Percentiles rank a stretch among this genome's conserved stretches.
These are phyloP conservation scores for Didymosphaeria variabile DNA, from an alignment of 2,329 filamentous ascomycete genomes.

Conservation along the genomic window DNA sequence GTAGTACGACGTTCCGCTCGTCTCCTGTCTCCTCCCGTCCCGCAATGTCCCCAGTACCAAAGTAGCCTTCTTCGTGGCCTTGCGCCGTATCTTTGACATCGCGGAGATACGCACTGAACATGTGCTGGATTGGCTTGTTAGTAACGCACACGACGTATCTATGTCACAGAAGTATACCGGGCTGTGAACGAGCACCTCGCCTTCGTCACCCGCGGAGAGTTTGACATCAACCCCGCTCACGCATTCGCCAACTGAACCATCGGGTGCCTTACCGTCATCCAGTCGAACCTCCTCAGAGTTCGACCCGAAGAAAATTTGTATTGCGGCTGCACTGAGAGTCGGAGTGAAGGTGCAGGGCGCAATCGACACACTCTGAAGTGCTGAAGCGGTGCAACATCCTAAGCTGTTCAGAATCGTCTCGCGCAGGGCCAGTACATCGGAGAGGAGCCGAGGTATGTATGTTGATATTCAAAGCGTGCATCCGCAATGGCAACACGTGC, in stretches of 20 bases:
- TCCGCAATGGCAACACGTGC: conserved; percentile 52
- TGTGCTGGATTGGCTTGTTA: conserved; percentile 34
- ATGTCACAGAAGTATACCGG: conserved; percentile 29
- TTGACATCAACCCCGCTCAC: conserved; percentile 53
- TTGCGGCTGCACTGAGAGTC: conserved; percentile 39
- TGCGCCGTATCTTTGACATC: conserved; percentile 56
- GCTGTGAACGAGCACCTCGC: conserved; percentile 56
- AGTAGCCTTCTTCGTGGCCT: conserved; percentile 60
- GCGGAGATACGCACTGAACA: conserved; percentile 53
- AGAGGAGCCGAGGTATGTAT: conserved; percentile 54
- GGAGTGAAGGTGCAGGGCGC: conserved; percentile 44
- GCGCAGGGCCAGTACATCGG: conserved; percentile 56
- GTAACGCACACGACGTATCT: conserved; percentile 3
- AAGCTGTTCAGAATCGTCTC: conserved; percentile 46
- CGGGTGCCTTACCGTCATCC: conserved; percentile 36
- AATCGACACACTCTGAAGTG: conserved; percentile 49
- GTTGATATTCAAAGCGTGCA: conserved; percentile 46
- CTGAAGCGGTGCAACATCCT: conserved; percentile 32
- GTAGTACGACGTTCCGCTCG: conserved; percentile 49
- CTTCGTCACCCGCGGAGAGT: conserved; percentile 57
- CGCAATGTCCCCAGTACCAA: conserved; percentile 58
- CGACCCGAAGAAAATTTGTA: conserved; percentile 54
- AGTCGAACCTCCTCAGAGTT: no score
- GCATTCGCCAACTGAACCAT: conserved; percentile 48
- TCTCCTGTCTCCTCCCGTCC: conserved; percentile 52